These are phyloP conservation scores for sorghum (Sorghum bicolor) DNA, from an alignment of 176 grass and related monocot species.

Conservation along the genomic window DNA sequence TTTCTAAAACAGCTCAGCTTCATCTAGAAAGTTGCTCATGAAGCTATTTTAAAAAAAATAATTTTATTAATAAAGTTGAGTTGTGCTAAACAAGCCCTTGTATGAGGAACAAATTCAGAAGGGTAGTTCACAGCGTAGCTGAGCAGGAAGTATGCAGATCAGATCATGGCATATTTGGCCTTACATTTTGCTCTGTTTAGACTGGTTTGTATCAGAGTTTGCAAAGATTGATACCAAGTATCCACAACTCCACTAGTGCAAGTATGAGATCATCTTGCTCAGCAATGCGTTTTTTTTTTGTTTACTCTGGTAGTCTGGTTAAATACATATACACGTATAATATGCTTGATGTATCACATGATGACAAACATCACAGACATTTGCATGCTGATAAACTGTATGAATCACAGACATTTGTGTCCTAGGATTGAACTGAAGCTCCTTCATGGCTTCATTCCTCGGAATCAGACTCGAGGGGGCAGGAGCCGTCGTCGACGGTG, in stretches of 20 bases:
- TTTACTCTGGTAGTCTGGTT: neutral
- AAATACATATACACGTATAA: neutral
- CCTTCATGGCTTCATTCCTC: slow-evolving; percentile 52
- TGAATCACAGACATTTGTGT: neutral
- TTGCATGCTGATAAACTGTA: neutral
- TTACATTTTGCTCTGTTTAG: neutral
- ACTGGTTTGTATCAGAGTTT: neutral
- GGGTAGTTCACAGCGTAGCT: neutral
- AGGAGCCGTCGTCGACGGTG: slow-evolving; percentile 74
- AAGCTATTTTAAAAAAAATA: too few species aligned
- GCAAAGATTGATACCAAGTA: neutral
- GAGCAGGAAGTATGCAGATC: neutral
- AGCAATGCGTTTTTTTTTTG: neutral
- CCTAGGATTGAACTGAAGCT: neutral
- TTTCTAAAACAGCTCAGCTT: too few species aligned
- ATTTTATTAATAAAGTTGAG: too few species aligned
- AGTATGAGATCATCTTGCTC: neutral
- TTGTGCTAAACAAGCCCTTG: too few species aligned
- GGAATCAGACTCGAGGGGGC: slow-evolving; percentile 46
- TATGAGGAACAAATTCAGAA: too few species aligned
- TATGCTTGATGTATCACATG: neutral
- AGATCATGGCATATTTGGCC: neutral
- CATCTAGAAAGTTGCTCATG: too few species aligned
- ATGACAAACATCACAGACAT: neutral
- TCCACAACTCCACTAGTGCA: too few species aligned